Evolutionary conservation across 306 rosid genomes (phyloP).

Genomic region (Cucumis melo): DNA sequence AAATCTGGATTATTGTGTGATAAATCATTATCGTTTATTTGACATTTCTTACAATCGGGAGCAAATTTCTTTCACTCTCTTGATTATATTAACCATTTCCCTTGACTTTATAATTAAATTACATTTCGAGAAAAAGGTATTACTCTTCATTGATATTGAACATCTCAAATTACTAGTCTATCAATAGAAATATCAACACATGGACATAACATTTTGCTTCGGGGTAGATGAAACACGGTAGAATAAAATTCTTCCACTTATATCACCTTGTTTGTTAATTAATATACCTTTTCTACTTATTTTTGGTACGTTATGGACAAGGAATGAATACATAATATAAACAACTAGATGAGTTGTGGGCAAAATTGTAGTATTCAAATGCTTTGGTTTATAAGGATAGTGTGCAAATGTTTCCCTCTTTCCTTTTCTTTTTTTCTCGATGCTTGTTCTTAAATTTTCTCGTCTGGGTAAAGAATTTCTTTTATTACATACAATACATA

Average conservation of each 20-base stretch:
- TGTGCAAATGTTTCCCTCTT: too few species aligned
- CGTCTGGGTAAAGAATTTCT: too few species aligned
- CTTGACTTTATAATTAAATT: neutral
- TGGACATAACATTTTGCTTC: neutral
- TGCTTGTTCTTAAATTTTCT: too few species aligned
- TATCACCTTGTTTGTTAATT: neutral
- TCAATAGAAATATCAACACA: neutral
- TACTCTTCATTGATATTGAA: neutral
- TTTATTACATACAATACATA: too few species aligned
- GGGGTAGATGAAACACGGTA: neutral
- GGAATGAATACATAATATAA: neutral
- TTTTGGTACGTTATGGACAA: slow-evolving; percentile 59
- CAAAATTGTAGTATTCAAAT: too few species aligned
- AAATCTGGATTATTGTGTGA: neutral
- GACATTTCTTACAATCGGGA: neutral
- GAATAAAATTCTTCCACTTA: neutral
- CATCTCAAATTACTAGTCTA: neutral
- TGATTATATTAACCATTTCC: neutral
- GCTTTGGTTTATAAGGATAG: too few species aligned
- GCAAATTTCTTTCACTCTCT: neutral
- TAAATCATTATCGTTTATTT: neutral
- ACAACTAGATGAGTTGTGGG: too few species aligned
- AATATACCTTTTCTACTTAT: neutral
- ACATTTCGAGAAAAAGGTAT: neutral
- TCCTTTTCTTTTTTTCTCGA: too few species aligned